Conservation (phyloP, 2,329 filamentous ascomycete genomes). For the Furcasterigmium furcatum region DNA sequence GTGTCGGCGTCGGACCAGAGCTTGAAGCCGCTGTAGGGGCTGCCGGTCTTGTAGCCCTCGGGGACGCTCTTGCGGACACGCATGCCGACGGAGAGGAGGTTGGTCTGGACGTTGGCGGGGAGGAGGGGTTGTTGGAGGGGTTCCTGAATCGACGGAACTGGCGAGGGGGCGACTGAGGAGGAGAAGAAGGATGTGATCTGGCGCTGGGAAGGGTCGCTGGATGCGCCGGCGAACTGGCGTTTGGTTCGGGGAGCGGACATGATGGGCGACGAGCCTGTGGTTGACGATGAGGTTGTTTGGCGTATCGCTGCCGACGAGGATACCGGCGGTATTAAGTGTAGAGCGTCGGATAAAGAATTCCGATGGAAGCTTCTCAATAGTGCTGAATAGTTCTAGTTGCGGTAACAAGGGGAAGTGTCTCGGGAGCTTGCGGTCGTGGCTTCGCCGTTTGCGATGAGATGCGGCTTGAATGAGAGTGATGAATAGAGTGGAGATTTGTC, state of each 20-base stretch:
- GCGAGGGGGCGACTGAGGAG: constrained; percentile 9
- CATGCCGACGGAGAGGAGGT: constrained; percentile 91
- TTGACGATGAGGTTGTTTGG: neutral
- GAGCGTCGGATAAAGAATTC: neutral
- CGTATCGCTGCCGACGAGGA: no score
- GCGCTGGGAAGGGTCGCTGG: constrained; percentile 55
- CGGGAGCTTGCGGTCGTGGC: neutral
- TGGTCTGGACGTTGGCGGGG: constrained; percentile 68
- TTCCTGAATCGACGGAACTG: constrained; percentile 26
- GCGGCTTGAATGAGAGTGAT: neutral
- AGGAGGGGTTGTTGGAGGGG: constrained; percentile 46
- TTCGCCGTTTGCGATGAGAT: neutral
- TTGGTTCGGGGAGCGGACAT: constrained; percentile 57
- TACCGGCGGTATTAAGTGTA: neutral
- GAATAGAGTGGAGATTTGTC: constrained; percentile 13
- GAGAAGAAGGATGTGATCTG: constrained; percentile 64
- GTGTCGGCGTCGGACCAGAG: constrained; percentile 40
- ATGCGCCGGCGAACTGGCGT: constrained; percentile 58
- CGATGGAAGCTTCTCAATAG: no score
- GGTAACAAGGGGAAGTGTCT: no score
- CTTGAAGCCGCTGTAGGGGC: constrained; percentile 44
- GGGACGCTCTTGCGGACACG: constrained; percentile 88
- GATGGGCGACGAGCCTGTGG: constrained; percentile 11
- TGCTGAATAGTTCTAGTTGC: no score
- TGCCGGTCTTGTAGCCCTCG: constrained; percentile 85